Evolutionary conservation across 1,284 basidiomycete genomes (phyloP).

Genomic region (Porodaedalea pini): DNA sequence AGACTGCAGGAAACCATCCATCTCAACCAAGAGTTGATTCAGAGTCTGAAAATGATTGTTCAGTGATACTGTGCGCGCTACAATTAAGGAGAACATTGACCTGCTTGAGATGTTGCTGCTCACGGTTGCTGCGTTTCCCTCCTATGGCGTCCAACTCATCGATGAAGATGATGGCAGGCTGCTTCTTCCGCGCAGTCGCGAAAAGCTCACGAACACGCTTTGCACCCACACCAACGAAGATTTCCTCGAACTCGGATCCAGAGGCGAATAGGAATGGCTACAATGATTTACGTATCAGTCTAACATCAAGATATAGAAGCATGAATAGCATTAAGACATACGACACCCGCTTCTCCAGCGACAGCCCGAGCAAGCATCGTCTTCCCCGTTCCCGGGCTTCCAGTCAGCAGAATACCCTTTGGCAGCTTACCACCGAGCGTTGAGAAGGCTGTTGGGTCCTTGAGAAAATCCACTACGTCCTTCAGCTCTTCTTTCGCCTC

Average conservation of each 20-base stretch:
- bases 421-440: conserved; percentile 88
- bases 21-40: conserved; percentile 91
- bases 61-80: background rate
- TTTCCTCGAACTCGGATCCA: conserved; percentile 95
- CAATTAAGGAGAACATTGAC: conserved; percentile 17
- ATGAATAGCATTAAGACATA: conserved; percentile 22
- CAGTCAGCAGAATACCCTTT: conserved; percentile 88
- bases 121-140: conserved; percentile 84
- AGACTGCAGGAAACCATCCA: conserved; percentile 89
- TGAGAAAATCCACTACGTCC: conserved; percentile 91
- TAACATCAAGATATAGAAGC: background rate
- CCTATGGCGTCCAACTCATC: conserved; percentile 93
- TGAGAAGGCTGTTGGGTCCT: conserved; percentile 85
- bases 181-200: conserved; percentile 89
- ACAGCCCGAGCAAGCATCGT: conserved; percentile 95
- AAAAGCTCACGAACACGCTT: conserved; percentile 97
- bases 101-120: conserved; percentile 87
- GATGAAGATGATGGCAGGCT: conserved; percentile 94
- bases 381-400: conserved; percentile 92
- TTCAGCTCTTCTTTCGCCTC: conserved; percentile 93
- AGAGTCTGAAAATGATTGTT: conserved; percentile 52
- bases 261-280: conserved; percentile 83
- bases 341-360: conserved; percentile 93
- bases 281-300: background rate
- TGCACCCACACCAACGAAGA: conserved; percentile 95